These are phyloP conservation scores for Neurospora sp. DNA, from an alignment of 495 filamentous ascomycete genomes.

Conservation along the genomic window DNA sequence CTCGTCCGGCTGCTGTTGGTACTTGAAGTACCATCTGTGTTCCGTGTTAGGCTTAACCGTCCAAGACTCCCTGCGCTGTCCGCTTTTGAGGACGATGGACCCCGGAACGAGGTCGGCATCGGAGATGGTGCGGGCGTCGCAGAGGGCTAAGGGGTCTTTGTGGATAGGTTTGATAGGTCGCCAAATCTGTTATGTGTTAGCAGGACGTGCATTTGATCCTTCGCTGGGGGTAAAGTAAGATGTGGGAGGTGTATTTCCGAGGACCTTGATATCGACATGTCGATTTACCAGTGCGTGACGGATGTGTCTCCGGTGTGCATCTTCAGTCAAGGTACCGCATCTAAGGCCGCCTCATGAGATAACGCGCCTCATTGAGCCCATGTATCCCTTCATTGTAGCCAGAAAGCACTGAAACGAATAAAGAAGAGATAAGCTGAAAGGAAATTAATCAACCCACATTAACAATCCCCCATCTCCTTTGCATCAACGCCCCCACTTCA, in stretches of 20 bases:
- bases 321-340: not conserved
- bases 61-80: constrained; percentile 53
- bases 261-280: not conserved
- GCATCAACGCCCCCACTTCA: constrained; percentile 28
- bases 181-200: constrained; percentile 37
- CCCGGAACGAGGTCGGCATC: constrained; percentile 60
- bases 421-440: not conserved
- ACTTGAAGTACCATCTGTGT: constrained; percentile 74
- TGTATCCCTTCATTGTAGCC: not conserved
- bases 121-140: constrained; percentile 47
- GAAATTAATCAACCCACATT: constrained; percentile 33
- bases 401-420: too few relatives aligned
- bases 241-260: not conserved
- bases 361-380: not conserved
- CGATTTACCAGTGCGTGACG: not conserved
- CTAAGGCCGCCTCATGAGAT: not conserved
- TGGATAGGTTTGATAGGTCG: constrained; percentile 56
- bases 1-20: constrained; percentile 51
- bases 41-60: constrained; percentile 45
- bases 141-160: constrained; percentile 53
- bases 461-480: constrained; percentile 58
- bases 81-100: constrained; percentile 61
- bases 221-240: not conserved
- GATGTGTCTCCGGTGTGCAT: not conserved
- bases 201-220: not conserved